These are phyloP conservation scores for Musa balbisiana DNA, from an alignment of 202 grass and related monocot species.

Conservation along the genomic window DNA sequence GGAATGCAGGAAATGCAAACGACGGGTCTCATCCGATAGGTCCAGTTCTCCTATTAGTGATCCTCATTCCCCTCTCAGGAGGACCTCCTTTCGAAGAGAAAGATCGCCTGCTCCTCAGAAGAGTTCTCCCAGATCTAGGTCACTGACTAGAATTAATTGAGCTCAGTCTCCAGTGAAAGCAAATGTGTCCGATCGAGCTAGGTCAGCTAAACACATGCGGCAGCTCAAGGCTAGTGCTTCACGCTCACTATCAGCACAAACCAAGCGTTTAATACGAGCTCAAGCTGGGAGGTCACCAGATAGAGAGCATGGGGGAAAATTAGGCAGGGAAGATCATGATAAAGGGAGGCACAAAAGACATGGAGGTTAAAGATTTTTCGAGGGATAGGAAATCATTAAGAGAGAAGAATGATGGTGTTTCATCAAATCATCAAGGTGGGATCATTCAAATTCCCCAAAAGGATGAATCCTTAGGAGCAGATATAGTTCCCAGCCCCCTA, in stretches of 20 bases:
- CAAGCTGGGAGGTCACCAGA: conserved; percentile 20
- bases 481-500: conserved; percentile 31
- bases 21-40: conserved; percentile 21
- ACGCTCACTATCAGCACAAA: conserved; percentile 27
- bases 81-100: conserved; percentile 37
- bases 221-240: conserved; percentile 13
- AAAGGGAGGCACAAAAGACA: conserved; percentile 27
- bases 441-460: conserved; percentile 43
- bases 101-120: conserved; percentile 28
- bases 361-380: conserved; percentile 19
- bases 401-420: conserved; percentile 36
- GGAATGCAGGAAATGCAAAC: conserved; percentile 24
- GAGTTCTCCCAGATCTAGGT: conserved; percentile 6
- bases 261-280: conserved; percentile 39
- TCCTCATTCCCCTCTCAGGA: conserved; percentile 21
- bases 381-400: conserved; percentile 23
- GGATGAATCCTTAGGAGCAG: conserved; percentile 31
- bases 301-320: conserved; percentile 9
- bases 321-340: conserved; percentile 30
- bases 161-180: conserved; percentile 28
- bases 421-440: conserved; percentile 38
- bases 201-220: conserved; percentile 25
- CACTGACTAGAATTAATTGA: background rate
- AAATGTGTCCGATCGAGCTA: conserved; percentile 30
- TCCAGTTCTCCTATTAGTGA: conserved; percentile 35